phyloP scores from a whole-genome alignment of 768 basidiomycete species.

The Hemileccinum rubropunctum region DNA sequence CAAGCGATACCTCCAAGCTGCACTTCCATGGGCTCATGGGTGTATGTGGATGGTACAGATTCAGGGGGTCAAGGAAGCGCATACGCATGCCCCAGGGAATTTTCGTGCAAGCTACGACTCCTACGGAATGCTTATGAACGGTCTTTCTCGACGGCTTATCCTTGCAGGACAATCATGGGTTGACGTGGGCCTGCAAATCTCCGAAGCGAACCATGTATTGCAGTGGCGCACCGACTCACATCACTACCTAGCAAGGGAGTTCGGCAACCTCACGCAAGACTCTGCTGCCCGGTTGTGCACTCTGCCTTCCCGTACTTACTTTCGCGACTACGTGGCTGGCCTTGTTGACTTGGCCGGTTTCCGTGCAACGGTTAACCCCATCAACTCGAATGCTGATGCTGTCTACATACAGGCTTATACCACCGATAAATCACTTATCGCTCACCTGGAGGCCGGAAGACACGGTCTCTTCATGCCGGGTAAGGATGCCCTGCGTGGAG shows the following conservation, averaged over 20 bases:
- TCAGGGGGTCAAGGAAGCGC: slow-evolving; percentile 5
- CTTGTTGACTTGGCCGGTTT: background rate
- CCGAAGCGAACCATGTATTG: slow-evolving; percentile 2
- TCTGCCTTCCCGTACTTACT: background rate
- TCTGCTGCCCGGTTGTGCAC: background rate
- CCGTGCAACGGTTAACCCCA: background rate
- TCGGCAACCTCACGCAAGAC: background rate
- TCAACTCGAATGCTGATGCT: background rate
- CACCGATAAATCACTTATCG: slow-evolving; percentile 3
- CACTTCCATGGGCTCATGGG: background rate
- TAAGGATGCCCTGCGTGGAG: background rate
- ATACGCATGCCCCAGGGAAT: background rate
- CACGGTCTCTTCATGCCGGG: slow-evolving; percentile 7
- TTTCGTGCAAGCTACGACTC: background rate
- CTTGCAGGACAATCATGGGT: slow-evolving; percentile 4
- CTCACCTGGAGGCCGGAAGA: slow-evolving; percentile 4
- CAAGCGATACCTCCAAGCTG: background rate
- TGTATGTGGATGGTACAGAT: slow-evolving; percentile 8
- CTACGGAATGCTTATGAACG: background rate
- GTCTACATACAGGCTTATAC: slow-evolving; percentile 7
- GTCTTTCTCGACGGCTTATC: background rate
- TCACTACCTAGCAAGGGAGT: background rate
- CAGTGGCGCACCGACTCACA: slow-evolving; percentile 6
- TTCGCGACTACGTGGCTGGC: slow-evolving; percentile 2
- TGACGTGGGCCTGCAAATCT: slow-evolving; percentile 5